Base-by-base conservation (phyloP, 495 filamentous ascomycete species). In the Penicillium flavigenum region DNA sequence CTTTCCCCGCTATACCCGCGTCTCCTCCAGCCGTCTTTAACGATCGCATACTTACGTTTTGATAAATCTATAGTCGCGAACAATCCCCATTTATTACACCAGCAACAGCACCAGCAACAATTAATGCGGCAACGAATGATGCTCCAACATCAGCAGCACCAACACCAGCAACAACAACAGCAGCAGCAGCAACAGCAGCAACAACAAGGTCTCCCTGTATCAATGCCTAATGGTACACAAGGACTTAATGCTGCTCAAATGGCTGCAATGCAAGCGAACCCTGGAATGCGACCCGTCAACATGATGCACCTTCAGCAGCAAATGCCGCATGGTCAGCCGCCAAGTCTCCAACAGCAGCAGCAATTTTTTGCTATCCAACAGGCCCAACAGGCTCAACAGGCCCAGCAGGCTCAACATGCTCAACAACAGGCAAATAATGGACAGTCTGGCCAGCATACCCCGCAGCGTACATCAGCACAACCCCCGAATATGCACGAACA, bases 181-280 rank as follows among this genome's bases (percentile, higher is more conserved):
- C 63, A 64, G 16, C 64, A 77, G 3, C 81, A 79, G 56, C 79
- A 80, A 19, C 77, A 78, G 24, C 69, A 69, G 36, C 77, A 79
- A 38, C 76, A 69, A 60, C 69, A 69, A 36, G 79, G 77, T 34
- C 72, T 82, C 52, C 74, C 77, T 2, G 73, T 79, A n/a, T 77
- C 73, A 29, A 72, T 87, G 62, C 82, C 81, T 20, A 84, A 88
- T 65, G 83, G 81, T 16, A 81, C 85, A 26, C 83, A 81, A 56
- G 74, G 73, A 26, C 71, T 88, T 51, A 85, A 62, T 56, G 72
- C 77, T 26, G 78, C 78, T 27, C 83, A 87, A 54, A 74, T 83
- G 59, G 74, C 77, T 44, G 79, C 82, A 24, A 82, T 88, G 76
- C 76, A 81, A 54, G 72, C 61, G 6, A 78, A 76, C 34, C 69